Conservation (phyloP, 805 yeast genomes). For the Teunomyces stri region DNA sequence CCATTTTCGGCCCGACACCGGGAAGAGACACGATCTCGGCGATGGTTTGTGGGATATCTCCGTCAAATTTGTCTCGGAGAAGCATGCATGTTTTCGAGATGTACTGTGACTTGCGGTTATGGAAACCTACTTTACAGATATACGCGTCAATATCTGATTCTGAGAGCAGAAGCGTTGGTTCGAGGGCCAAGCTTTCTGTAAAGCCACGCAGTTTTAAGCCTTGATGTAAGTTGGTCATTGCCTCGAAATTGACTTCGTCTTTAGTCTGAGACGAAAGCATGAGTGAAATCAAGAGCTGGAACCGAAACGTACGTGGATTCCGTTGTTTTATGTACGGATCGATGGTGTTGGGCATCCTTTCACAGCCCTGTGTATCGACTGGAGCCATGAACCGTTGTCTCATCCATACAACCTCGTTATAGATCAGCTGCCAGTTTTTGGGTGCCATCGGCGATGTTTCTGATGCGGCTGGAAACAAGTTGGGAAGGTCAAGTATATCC, state of each 20-base stretch:
- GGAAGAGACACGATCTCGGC: conserved; percentile 69
- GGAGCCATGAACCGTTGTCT: conserved; percentile 69
- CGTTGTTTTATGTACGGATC: conserved; percentile 28
- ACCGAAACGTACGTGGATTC: conserved; percentile 49
- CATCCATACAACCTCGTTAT: conserved; percentile 63
- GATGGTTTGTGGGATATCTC: conserved; percentile 72
- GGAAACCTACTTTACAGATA: conserved; percentile 86
- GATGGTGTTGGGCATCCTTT: conserved; percentile 48
- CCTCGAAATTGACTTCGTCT: conserved; percentile 78
- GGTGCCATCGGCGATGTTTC: conserved; percentile 20
- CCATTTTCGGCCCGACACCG: conserved; percentile 97
- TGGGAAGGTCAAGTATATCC: background rate
- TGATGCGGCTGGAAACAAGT: background rate
- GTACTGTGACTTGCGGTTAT: conserved; percentile 70
- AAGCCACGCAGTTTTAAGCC: conserved; percentile 40
- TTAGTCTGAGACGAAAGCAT: conserved; percentile 92
- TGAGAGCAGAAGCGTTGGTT: conserved; percentile 48
- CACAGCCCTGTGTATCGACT: conserved; percentile 88
- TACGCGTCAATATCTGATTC: conserved; percentile 60
- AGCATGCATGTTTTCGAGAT: conserved; percentile 61
- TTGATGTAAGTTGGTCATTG: conserved; percentile 59
- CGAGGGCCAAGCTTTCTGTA: conserved; percentile 53
- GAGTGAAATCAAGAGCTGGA: conserved; percentile 73
- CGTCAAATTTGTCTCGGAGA: conserved; percentile 46
- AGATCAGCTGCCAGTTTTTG: conserved; percentile 52